Evolutionary conservation across 768 basidiomycete genomes (phyloP).

Genomic region (Asterophora lycoperdoides): DNA sequence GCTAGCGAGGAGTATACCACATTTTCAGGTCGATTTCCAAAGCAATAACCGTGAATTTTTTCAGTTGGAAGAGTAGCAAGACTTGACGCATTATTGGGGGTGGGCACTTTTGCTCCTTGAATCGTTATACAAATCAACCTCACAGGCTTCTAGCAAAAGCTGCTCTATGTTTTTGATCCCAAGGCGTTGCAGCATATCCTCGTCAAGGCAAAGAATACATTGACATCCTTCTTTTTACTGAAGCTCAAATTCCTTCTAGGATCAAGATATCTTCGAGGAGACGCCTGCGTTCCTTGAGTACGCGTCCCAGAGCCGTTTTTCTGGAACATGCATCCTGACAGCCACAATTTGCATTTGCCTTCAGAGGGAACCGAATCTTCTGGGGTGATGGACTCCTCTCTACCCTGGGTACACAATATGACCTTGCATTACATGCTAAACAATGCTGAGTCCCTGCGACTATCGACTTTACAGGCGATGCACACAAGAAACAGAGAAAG

Average conservation of each 20-base stretch:
- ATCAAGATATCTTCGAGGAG: slow-evolving; percentile 32
- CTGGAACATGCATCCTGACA: neutral
- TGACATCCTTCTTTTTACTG: neutral
- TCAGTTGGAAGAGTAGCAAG: no score
- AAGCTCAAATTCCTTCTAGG: slow-evolving; percentile 14
- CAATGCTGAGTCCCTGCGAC: slow-evolving; percentile 22
- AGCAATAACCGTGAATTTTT: no score
- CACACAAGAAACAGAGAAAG: slow-evolving; percentile 21
- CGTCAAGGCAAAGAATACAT: neutral
- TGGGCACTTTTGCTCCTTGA: no score
- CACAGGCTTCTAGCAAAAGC: no score
- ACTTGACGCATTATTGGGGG: no score
- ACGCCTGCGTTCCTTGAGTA: slow-evolving; percentile 24
- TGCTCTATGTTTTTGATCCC: slow-evolving; percentile 32
- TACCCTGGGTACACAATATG: slow-evolving; percentile 10
- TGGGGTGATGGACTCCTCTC: slow-evolving; percentile 14
- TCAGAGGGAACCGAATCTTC: no score
- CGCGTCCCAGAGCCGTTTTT: neutral
- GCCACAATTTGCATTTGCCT: slow-evolving; percentile 13
- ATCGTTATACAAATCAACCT: no score
- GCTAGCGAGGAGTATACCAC: no score
- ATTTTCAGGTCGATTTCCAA: no score
- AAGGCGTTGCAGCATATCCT: slow-evolving; percentile 31
- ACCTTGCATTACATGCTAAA: no score
- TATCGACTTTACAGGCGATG: no score